A percentile compares a stretch with the other conserved stretches of the same genome.
Evolutionary conservation across 768 basidiomycete genomes (phyloP).

Genomic region (Strobilomyces confusus): DNA sequence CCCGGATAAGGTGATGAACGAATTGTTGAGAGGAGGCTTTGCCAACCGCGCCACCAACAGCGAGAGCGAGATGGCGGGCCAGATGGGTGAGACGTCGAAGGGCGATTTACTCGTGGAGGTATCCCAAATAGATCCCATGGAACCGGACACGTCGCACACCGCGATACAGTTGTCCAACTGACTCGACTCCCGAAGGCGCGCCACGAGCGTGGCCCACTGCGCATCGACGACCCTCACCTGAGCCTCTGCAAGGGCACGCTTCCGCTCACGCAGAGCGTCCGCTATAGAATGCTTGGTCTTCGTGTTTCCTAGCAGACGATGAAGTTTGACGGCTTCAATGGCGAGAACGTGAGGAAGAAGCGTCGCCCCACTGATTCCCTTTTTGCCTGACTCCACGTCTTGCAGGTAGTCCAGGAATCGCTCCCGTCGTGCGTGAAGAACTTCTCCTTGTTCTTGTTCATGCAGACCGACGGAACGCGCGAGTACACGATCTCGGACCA

Average conservation of each 20-base stretch:
- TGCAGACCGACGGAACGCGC: conserved; percentile 58
- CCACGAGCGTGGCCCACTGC: conserved; percentile 64
- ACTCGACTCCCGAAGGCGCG: conserved; percentile 49
- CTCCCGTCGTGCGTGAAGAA: conserved; percentile 57
- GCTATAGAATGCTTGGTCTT: background rate
- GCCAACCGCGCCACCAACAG: conserved; percentile 61
- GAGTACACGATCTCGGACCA: conserved; percentile 57
- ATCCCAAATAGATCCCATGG: conserved; percentile 47
- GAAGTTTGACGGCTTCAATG: too few species aligned
- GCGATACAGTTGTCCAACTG: conserved; percentile 60
- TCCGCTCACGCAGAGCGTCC: too few species aligned
- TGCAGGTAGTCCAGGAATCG: conserved; percentile 58
- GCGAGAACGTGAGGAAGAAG: conserved; percentile 63
- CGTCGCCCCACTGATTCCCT: conserved; percentile 60
- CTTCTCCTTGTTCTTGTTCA: conserved; percentile 50
- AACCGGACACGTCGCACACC: conserved; percentile 73
- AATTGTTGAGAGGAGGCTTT: conserved; percentile 57
- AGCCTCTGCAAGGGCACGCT: conserved; percentile 33
- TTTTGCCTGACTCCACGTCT: conserved; percentile 52
- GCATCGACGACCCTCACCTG: conserved; percentile 49
- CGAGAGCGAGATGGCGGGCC: conserved; percentile 61
- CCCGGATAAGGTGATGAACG: conserved; percentile 77
- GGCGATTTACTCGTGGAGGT: background rate
- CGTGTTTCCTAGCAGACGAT: too few species aligned
- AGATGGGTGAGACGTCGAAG: conserved; percentile 42